phyloP scores from a whole-genome alignment of 2,329 filamentous ascomycete species.

The Torrubiella hemipterigena region DNA sequence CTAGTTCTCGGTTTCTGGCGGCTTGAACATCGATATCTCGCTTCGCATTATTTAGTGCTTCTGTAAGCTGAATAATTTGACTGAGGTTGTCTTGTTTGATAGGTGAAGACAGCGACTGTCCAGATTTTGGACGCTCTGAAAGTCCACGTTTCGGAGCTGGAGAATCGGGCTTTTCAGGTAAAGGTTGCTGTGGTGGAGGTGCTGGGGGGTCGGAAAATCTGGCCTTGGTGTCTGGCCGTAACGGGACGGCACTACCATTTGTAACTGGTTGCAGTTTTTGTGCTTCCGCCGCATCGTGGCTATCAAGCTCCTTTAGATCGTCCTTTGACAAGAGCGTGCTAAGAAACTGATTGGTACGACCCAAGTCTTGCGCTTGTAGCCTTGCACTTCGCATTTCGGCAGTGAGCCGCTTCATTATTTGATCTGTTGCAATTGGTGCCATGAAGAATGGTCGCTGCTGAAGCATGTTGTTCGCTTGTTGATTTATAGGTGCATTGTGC shows the following conservation, averaged over 20 bases:
- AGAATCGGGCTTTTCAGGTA: conserved; percentile 84
- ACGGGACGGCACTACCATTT: conserved; percentile 39
- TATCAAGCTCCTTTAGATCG: conserved; percentile 45
- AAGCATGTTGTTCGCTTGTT: conserved; percentile 45
- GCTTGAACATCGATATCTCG: conserved; percentile 79
- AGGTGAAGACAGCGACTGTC: conserved; percentile 41
- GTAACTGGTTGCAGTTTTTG: conserved; percentile 32
- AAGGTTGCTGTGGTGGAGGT: conserved; percentile 81
- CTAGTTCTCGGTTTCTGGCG: conserved; percentile 67
- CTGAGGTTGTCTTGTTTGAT: conserved; percentile 47
- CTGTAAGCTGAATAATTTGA: conserved; percentile 74
- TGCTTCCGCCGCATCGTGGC: conserved; percentile 33
- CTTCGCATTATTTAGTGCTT: conserved; percentile 72
- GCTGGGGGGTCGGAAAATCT: conserved; percentile 89
- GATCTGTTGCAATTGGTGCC: conserved; percentile 82
- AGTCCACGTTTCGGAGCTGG: conserved; percentile 63
- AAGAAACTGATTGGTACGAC: conserved; percentile 72
- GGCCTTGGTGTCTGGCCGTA: conserved; percentile 64
- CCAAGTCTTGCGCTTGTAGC: conserved; percentile 76
- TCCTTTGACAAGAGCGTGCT: conserved; percentile 66
- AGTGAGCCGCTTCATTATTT: conserved; percentile 62
- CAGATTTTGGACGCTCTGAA: conserved; percentile 59
- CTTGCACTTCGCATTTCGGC: conserved; percentile 80
- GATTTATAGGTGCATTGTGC: conserved; percentile 29
- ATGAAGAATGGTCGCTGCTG: conserved; percentile 78